Percentiles rank a stretch among this genome's conserved stretches.
phyloP scores from a whole-genome alignment of 176 grass and related monocot species.

The Pontederia paniculata region DNA sequence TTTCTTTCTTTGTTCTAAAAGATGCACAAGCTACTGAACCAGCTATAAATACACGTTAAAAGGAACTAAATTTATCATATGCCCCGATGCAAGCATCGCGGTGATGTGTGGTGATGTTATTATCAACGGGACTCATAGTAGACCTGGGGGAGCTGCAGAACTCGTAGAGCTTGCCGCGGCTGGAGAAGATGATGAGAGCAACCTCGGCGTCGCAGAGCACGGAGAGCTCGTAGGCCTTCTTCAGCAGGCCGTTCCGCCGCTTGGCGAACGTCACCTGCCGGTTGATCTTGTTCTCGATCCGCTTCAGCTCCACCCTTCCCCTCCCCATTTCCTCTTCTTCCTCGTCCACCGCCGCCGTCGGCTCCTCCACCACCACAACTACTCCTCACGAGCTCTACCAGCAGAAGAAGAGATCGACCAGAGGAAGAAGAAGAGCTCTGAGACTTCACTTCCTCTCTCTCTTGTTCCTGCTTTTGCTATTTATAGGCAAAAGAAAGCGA shows the following conservation, averaged over 20 bases:
- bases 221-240: slow-evolving; percentile 37
- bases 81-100: too few relatives aligned
- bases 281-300: slow-evolving; percentile 46
- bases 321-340: slow-evolving; percentile 16
- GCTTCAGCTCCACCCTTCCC: slow-evolving; percentile 32
- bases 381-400: slow-evolving; percentile 5
- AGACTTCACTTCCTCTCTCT: neutral
- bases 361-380: neutral
- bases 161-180: slow-evolving; percentile 34
- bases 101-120: too few relatives aligned
- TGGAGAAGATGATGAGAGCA: slow-evolving; percentile 34
- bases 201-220: slow-evolving; percentile 40
- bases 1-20: too few relatives aligned
- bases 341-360: neutral
- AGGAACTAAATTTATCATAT: too few relatives aligned
- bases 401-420: neutral
- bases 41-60: too few relatives aligned
- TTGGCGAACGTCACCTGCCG: slow-evolving; percentile 38
- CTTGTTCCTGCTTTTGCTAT: neutral
- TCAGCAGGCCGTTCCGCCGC: slow-evolving; percentile 30
- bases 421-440: neutral
- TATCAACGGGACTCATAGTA: too few relatives aligned
- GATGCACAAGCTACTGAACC: too few relatives aligned
- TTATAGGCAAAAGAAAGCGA: neutral
- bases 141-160: slow-evolving; percentile 34